phyloP scores from a whole-genome alignment of 2,329 filamentous ascomycete species.

The Beauveria sp. region DNA sequence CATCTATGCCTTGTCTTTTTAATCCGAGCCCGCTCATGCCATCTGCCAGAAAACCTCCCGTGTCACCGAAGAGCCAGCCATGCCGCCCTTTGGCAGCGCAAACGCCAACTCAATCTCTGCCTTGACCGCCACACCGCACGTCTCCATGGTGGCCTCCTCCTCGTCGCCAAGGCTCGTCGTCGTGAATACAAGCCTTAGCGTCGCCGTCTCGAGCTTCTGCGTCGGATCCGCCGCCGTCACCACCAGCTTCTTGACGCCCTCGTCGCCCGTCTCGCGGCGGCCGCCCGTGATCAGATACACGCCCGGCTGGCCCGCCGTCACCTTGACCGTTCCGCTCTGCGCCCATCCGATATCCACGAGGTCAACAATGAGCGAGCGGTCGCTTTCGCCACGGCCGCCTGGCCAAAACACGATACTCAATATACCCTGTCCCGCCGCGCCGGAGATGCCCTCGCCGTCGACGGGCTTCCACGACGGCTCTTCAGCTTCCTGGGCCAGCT shows the following conservation, averaged over 20 bases:
- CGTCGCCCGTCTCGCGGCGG: not conserved
- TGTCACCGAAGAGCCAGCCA: slow-evolving; percentile 16
- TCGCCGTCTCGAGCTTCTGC: slow-evolving; percentile 13
- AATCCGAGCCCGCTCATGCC: not conserved
- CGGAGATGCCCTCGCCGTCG: slow-evolving; percentile 14
- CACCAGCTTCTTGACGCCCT: not conserved
- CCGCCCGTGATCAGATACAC: slow-evolving; percentile 13
- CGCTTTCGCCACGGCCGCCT: not conserved
- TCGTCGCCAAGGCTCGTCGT: not conserved
- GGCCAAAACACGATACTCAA: slow-evolving; percentile 19
- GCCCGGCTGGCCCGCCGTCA: slow-evolving; percentile 14
- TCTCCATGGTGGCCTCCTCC: not conserved
- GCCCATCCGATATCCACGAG: slow-evolving; percentile 15
- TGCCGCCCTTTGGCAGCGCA: slow-evolving; percentile 13
- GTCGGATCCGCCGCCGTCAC: slow-evolving; percentile 17
- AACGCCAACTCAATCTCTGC: slow-evolving; percentile 9
- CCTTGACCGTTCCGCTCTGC: slow-evolving; percentile 11
- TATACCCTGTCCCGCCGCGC: slow-evolving; percentile 12
- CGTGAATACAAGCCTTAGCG: slow-evolving; percentile 11
- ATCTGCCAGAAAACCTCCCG: slow-evolving; percentile 1
- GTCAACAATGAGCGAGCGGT: slow-evolving; percentile 12
- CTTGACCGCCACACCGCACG: not conserved
- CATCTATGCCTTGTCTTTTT: not conserved
- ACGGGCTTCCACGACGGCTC: slow-evolving; percentile 14
- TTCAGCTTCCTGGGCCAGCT: slow-evolving; percentile 10